Percentiles rank a stretch among this genome's conserved stretches.
phyloP scores from a whole-genome alignment of 176 grass and related monocot genomes.

The Cenchrus americanus region DNA sequence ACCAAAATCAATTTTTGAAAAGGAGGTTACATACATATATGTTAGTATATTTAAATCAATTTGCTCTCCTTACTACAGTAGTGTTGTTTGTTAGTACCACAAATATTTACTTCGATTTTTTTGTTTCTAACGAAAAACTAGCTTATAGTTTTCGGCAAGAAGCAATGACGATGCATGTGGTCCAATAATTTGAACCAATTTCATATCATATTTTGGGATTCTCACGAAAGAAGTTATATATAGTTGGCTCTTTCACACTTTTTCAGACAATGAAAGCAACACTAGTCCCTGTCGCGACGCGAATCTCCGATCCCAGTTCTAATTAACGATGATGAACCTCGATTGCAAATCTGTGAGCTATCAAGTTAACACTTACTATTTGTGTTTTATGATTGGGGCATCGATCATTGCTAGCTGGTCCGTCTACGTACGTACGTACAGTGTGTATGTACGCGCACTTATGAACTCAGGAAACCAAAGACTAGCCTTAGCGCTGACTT shows the following conservation, averaged over 20 bases:
- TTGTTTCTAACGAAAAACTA: neutral
- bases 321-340: neutral
- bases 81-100: neutral
- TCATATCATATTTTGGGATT: neutral
- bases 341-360: neutral
- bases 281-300: neutral
- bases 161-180: neutral
- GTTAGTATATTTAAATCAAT: too few species aligned
- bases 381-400: neutral
- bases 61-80: neutral
- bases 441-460: slow-evolving; percentile 32
- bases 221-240: too few species aligned
- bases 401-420: neutral
- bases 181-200: neutral
- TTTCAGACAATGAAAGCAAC: slow-evolving; percentile 33
- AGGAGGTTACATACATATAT: neutral
- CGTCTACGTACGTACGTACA: neutral
- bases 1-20: too few species aligned
- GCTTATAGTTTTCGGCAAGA: neutral
- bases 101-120: neutral
- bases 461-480: slow-evolving; percentile 55
- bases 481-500: slow-evolving; percentile 37
- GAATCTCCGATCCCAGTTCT: neutral
- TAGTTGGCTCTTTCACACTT: slow-evolving; percentile 4
- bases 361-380: neutral